Conservation (phyloP, 345 rosid genomes). For the Pistacia atlantica region DNA sequence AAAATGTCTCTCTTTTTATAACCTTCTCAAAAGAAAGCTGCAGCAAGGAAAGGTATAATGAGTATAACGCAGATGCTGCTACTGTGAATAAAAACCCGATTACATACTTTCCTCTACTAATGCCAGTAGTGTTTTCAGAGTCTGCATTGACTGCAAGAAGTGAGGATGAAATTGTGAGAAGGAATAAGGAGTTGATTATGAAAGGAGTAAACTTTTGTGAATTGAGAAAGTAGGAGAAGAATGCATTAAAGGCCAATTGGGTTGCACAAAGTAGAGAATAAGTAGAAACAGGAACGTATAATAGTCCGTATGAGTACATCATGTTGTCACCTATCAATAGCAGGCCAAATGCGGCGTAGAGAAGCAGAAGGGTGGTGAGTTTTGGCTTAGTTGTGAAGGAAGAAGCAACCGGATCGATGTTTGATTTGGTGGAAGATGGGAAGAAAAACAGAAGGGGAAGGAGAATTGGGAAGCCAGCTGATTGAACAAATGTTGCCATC, state of each 20-base stretch:
- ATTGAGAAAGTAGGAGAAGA: slow-evolving; percentile 52
- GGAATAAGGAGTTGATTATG: slow-evolving; percentile 50
- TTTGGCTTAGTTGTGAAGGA: slow-evolving; percentile 15
- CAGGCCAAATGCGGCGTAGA: slow-evolving; percentile 42
- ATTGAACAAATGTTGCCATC: slow-evolving; percentile 67
- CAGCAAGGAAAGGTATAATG: slow-evolving; percentile 47
- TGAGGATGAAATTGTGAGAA: slow-evolving; percentile 53
- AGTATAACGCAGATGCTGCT: slow-evolving; percentile 49
- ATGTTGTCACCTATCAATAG: slow-evolving; percentile 47
- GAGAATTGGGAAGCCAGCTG: slow-evolving; percentile 58
- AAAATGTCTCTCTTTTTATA: slow-evolving; percentile 41
- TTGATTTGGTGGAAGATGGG: slow-evolving; percentile 18
- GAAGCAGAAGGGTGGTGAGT: slow-evolving; percentile 25
- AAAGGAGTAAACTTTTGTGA: slow-evolving; percentile 53
- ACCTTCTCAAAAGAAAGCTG: slow-evolving; percentile 51
- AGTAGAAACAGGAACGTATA: slow-evolving; percentile 60
- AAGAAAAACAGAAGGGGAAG: slow-evolving; percentile 41
- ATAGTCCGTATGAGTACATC: slow-evolving; percentile 63
- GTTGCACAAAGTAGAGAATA: slow-evolving; percentile 55
- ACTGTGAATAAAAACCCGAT: slow-evolving; percentile 53
- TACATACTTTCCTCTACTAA: slow-evolving; percentile 32
- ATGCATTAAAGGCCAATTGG: slow-evolving; percentile 60
- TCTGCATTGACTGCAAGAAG: slow-evolving; percentile 52
- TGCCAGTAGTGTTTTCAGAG: slow-evolving; percentile 27
- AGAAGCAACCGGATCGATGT: neutral